Base-by-base conservation (phyloP, 495 filamentous ascomycete genomes). In the Hypoxylon intermedium region DNA sequence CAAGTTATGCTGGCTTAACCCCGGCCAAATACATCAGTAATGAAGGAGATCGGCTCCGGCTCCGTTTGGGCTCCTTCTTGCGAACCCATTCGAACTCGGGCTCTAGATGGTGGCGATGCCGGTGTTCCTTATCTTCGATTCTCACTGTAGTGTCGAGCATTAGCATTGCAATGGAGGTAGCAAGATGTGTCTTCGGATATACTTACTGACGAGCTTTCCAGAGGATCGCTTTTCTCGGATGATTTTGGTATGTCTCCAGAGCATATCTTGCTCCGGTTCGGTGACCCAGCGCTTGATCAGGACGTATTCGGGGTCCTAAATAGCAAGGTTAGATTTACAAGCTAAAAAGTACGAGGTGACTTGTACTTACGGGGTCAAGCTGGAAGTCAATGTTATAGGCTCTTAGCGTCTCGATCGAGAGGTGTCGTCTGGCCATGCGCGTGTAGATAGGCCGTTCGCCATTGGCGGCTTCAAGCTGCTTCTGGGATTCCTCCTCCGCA, bases 251-350 rank as follows among this genome's bases (percentile, higher is more conserved):
- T 93, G 88, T 9, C 82, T 75, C 76, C 89, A 93, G 43, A 93
- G 83, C 43, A 85, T 73, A 40, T 88, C 81, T 64, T 91, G 89
- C 65, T 90, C 82, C 58, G 85, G 80, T 70, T 91, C 86, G 34
- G 80, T 79, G 58, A 93, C 84, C 85, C 84, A 91, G 49, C 83
- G 79, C 71, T 90, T 90, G 78, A 93, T 90, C 51, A 93, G 73
- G 50, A 93, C 79, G 59, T 85, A 92, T 48, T 88, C 84, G 43
- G 82, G 78, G 59, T 93, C 87, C 75, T 82, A 65, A 70, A 74
- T 21, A 12, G 28, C 16, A 26, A 33, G 2, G 58, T 75, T 66
- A 75, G 74, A 65, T 6, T 13, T 6, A 18, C 44, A 15, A 13
- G 18, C 41, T 7, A 13, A 62, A 15, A 21, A 15, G 36, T 42